phyloP scores from a whole-genome alignment of 2,329 filamentous ascomycete species.

The Claviceps paspali region DNA sequence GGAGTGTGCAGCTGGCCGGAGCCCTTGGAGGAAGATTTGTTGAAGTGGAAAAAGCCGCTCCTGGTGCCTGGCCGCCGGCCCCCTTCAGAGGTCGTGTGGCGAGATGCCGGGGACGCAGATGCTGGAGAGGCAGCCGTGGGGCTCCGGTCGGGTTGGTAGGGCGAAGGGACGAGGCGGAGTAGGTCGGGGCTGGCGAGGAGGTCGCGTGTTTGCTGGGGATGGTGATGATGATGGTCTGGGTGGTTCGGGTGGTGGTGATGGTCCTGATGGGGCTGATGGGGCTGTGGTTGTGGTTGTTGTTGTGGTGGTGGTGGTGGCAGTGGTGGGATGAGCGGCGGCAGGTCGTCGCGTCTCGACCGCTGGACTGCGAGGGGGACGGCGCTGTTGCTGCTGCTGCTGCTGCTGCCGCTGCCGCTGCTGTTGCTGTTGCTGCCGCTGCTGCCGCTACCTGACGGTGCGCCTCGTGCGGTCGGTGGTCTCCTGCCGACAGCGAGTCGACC shows the following conservation, averaged over 20 bases:
- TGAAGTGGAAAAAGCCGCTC: constrained; percentile 36
- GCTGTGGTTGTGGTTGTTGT: background rate
- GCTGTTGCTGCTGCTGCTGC: constrained; percentile 6
- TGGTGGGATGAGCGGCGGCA: too few relatives aligned
- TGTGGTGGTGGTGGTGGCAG: too few relatives aligned
- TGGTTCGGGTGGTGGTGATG: background rate
- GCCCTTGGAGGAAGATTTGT: constrained; percentile 28
- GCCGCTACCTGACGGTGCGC: background rate
- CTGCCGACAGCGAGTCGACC: too few relatives aligned
- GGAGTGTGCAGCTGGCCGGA: constrained; percentile 18
- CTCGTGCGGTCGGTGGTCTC: too few relatives aligned
- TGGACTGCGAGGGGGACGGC: too few relatives aligned
- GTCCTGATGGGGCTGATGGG: constrained; percentile 5
- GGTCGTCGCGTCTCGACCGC: too few relatives aligned
- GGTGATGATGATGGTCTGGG: constrained; percentile 9
- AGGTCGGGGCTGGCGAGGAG: too few relatives aligned
- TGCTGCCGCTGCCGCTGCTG: background rate
- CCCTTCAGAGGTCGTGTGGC: constrained; percentile 1
- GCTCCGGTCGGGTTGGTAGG: constrained; percentile 4
- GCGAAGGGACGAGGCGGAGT: constrained; percentile 13
- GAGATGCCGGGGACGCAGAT: constrained; percentile 5
- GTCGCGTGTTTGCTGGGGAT: constrained; percentile 12
- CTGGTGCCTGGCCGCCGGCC: constrained; percentile 23
- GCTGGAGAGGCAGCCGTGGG: constrained; percentile 4
- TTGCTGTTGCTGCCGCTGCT: background rate